Evolutionary conservation across 768 basidiomycete species (phyloP).

Genomic region (Termitomyces sp.): DNA sequence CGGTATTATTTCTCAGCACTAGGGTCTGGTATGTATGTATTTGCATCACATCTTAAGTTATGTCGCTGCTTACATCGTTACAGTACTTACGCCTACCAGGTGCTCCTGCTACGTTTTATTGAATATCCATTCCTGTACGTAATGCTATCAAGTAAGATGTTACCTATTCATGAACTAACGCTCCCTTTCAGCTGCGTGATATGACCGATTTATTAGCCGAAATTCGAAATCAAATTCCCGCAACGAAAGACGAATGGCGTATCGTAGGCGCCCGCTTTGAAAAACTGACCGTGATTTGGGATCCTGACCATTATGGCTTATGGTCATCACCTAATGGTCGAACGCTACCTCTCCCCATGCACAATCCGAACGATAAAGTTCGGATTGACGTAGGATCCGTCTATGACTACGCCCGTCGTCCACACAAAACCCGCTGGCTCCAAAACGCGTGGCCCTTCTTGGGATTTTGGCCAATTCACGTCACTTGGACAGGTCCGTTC

Average conservation of each 20-base stretch:
- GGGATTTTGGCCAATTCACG: conserved; percentile 5
- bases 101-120: no score
- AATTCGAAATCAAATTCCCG: not conserved
- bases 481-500: not conserved
- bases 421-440: conserved; percentile 3
- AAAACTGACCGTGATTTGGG: not conserved
- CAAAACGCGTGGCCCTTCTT: not conserved
- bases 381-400: not conserved
- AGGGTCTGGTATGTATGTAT: no score
- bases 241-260: not conserved
- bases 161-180: no score
- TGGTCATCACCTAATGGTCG: conserved; percentile 1
- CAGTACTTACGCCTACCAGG: no score
- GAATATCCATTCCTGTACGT: no score
- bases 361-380: not conserved
- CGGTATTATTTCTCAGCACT: no score
- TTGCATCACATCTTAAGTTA: no score
- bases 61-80: no score
- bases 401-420: not conserved
- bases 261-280: not conserved
- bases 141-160: no score
- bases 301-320: not conserved
- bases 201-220: not conserved
- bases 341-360: not conserved
- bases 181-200: not conserved